phyloP scores from a whole-genome alignment of 1,284 basidiomycete genomes.

The Phylloporus sp. region DNA sequence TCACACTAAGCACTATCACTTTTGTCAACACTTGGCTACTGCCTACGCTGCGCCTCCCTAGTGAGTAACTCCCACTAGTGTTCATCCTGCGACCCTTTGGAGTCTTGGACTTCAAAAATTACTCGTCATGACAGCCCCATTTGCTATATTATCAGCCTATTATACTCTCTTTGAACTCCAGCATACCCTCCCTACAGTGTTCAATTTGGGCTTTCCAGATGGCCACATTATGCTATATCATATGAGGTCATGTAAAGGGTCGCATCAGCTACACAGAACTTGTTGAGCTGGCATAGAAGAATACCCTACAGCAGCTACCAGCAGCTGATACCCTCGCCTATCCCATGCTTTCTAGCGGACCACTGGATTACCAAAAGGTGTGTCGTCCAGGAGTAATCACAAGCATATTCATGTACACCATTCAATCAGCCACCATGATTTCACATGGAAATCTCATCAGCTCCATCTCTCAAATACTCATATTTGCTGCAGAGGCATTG shows the following conservation, averaged over 20 bases:
- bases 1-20: no score
- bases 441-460: slow-evolving; percentile 73
- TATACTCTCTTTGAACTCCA: no score
- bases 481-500: slow-evolving; percentile 41
- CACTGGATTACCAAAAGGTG: slow-evolving; percentile 73
- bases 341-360: slow-evolving; percentile 82
- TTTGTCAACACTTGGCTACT: no score
- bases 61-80: no score
- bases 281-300: slow-evolving; percentile 49
- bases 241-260: slow-evolving; percentile 44
- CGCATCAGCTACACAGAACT: slow-evolving; percentile 55
- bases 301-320: slow-evolving; percentile 49
- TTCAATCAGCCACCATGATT: slow-evolving; percentile 63
- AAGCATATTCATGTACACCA: slow-evolving; percentile 6
- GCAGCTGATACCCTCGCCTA: slow-evolving; percentile 71
- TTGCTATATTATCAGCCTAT: no score
- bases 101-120: no score
- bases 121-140: no score
- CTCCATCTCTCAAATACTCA: slow-evolving; percentile 52
- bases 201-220: no score
- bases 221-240: no score
- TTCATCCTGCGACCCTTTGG: no score
- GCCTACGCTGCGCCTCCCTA: no score
- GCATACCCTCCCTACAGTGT: no score
- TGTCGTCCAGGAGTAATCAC: not conserved